Conservation (phyloP, 805 yeast species). For the Cyberlindnera saturnus region DNA sequence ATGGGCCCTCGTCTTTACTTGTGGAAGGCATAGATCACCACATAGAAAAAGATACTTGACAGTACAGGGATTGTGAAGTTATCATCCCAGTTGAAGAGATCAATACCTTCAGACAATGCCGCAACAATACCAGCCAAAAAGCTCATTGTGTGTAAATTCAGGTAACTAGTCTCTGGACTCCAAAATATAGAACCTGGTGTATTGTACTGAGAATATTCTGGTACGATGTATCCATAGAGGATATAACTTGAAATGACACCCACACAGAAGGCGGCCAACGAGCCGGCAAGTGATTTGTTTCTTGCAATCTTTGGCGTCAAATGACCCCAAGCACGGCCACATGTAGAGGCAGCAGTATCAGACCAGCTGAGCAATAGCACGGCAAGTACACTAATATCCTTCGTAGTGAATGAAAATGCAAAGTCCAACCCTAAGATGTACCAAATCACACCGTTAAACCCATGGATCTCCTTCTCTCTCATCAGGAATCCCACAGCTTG, state of each 20-base stretch:
- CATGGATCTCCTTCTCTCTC: constrained; percentile 72
- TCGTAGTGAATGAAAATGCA: constrained; percentile 64
- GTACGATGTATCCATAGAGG: constrained; percentile 70
- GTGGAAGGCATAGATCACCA: constrained; percentile 34
- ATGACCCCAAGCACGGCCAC: constrained; percentile 83
- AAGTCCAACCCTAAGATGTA: constrained; percentile 73
- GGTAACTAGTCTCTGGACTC: constrained; percentile 51
- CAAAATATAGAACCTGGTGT: constrained; percentile 56
- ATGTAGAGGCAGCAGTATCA: constrained; percentile 93
- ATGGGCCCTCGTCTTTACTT: constrained; percentile 5
- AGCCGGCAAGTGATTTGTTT: constrained; percentile 85
- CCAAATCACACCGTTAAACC: constrained; percentile 83
- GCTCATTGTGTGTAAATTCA: constrained; percentile 50
- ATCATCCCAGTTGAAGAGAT: constrained; percentile 75
- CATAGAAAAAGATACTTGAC: constrained; percentile 60
- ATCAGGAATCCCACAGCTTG: constrained; percentile 70
- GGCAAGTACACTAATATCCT: constrained; percentile 75
- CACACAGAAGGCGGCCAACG: constrained; percentile 72
- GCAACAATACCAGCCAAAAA: constrained; percentile 74
- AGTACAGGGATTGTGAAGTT: constrained; percentile 91
- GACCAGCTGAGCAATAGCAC: constrained; percentile 89
- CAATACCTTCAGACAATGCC: constrained; percentile 80
- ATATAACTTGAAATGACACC: constrained; percentile 64
- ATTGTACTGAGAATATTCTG: constrained; percentile 50
- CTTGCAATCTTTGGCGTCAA: constrained; percentile 71